phyloP scores from a whole-genome alignment of 306 rosid species.

The Trichosanthes truncata region DNA sequence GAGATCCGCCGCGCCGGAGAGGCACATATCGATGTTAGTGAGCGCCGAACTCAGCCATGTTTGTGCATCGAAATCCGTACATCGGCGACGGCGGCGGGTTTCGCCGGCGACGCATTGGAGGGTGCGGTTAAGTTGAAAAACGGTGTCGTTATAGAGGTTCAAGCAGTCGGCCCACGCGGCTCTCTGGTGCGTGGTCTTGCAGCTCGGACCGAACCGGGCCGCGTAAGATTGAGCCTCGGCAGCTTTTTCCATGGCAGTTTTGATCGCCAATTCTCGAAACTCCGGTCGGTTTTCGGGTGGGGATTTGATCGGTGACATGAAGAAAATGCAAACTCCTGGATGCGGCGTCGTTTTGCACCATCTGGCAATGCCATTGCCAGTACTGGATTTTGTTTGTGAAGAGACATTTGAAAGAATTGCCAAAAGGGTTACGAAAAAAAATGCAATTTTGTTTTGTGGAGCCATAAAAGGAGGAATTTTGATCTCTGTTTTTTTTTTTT shows the following conservation, averaged over 20 bases:
- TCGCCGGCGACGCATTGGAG: slow-evolving; percentile 18
- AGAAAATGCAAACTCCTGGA: slow-evolving; percentile 51
- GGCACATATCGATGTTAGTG: slow-evolving; percentile 57
- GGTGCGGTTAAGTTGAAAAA: slow-evolving; percentile 53
- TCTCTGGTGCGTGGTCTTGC: slow-evolving; percentile 19
- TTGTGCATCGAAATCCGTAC: slow-evolving; percentile 55
- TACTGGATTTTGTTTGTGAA: background rate
- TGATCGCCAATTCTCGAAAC: slow-evolving; percentile 34
- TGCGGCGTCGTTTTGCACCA: slow-evolving; percentile 88
- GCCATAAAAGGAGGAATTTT: background rate
- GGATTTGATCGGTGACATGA: slow-evolving; percentile 29
- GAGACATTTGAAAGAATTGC: background rate
- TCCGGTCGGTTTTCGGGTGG: slow-evolving; percentile 27
- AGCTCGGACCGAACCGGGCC: background rate
- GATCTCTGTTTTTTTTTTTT: background rate
- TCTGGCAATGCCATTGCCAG: slow-evolving; percentile 21
- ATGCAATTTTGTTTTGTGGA: background rate
- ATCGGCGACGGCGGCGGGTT: slow-evolving; percentile 3
- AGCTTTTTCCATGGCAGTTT: slow-evolving; percentile 42
- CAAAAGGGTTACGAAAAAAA: background rate
- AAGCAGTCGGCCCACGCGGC: slow-evolving; percentile 46
- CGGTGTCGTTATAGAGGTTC: slow-evolving; percentile 49
- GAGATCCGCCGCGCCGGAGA: slow-evolving; percentile 37
- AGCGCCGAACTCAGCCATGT: slow-evolving; percentile 94
- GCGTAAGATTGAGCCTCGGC: slow-evolving; percentile 16